Evolutionary conservation across 345 rosid genomes (phyloP).

Genomic region (Brassica carinata): DNA sequence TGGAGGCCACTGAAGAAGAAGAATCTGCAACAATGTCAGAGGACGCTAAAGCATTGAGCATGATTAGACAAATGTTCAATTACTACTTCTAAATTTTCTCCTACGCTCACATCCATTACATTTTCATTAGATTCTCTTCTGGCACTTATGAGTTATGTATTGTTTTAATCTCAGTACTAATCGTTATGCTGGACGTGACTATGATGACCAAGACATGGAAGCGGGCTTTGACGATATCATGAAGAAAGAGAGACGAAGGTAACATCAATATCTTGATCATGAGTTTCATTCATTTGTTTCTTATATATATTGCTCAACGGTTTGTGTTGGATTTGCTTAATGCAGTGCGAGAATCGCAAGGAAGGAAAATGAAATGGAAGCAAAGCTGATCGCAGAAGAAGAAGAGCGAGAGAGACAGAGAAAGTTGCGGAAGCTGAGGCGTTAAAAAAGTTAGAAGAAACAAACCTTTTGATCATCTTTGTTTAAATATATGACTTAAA

Average conservation of each 20-base stretch:
- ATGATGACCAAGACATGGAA: conserved; percentile 77
- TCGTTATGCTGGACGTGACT: conserved; percentile 42
- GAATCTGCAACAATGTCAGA: conserved; percentile 44
- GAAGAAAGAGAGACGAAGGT: conserved; percentile 82
- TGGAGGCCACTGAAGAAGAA: conserved; percentile 23
- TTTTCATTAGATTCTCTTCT: neutral
- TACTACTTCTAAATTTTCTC: conserved; percentile 14
- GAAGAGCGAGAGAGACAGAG: conserved; percentile 52
- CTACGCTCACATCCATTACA: neutral
- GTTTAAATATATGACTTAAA: too few relatives aligned
- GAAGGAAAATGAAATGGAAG: conserved; percentile 69
- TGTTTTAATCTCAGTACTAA: neutral
- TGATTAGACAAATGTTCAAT: conserved; percentile 65
- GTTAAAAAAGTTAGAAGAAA: neutral
- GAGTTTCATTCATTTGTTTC: neutral
- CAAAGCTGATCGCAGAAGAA: conserved; percentile 60
- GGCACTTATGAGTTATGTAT: neutral
- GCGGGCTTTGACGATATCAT: conserved; percentile 74
- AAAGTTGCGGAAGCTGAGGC: conserved; percentile 60
- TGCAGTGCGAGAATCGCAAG: conserved; percentile 68
- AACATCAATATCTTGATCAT: conserved; percentile 10
- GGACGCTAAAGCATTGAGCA: conserved; percentile 43
- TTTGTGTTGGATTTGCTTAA: neutral
- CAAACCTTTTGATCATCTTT: neutral
- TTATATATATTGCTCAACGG: neutral